Conservation (phyloP, 2,329 filamentous ascomycete species). For the Xylariaceae sp. region DNA sequence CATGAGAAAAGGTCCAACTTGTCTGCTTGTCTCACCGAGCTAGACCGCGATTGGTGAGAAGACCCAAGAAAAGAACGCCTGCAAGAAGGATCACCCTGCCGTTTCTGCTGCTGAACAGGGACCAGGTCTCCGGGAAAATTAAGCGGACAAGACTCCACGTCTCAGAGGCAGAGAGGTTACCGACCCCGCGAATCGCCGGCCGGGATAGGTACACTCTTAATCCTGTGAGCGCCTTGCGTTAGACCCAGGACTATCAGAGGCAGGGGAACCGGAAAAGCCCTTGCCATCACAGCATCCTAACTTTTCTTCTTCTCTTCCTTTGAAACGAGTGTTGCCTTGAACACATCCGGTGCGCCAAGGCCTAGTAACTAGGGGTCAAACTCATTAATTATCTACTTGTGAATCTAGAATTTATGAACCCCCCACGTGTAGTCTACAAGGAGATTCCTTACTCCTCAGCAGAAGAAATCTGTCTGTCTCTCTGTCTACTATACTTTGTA, state of each 20-base stretch:
- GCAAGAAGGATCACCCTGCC: background rate
- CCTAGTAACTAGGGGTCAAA: background rate
- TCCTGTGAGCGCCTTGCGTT: slow-evolving; percentile 5
- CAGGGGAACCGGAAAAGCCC: background rate
- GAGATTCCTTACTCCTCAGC: background rate
- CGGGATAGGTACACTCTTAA: slow-evolving; percentile 1
- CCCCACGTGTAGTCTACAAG: slow-evolving; percentile 7
- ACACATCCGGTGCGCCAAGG: background rate
- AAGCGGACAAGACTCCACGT: slow-evolving; percentile 16
- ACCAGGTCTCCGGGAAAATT: slow-evolving; percentile 21
- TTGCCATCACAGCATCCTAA: slow-evolving; percentile 1
- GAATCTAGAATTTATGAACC: slow-evolving; percentile 17
- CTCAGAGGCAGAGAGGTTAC: slow-evolving; percentile 16
- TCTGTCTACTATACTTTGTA: no score
- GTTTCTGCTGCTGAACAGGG: slow-evolving; percentile 6
- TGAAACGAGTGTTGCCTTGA: background rate
- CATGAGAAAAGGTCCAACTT: background rate
- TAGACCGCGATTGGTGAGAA: no score
- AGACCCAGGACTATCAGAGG: background rate
- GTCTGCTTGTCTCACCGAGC: no score
- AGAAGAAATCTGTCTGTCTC: background rate
- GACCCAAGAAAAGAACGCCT: background rate
- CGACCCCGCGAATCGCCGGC: slow-evolving; percentile 17
- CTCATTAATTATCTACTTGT: background rate
- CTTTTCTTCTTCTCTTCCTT: slow-evolving; percentile 11